Evolutionary conservation across 495 filamentous ascomycete genomes (phyloP), one percentile per base, ranked within the genome.

Genomic region (Penicillium cinerascens): DNA sequence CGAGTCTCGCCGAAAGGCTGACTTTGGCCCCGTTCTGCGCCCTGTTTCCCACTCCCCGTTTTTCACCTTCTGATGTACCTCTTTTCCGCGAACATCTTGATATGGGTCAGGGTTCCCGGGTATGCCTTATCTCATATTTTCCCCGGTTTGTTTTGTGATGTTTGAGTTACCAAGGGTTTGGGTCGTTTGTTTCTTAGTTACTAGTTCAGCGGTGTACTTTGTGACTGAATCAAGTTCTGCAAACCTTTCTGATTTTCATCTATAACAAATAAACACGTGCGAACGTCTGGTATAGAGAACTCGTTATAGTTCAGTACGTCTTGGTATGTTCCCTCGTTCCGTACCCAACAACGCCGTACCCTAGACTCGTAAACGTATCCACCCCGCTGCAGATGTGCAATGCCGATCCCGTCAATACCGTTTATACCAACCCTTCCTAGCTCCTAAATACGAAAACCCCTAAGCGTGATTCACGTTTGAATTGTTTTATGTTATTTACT

Each of bases 331-430:
- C 29, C 10, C 37, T 25, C 9, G 49, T 44, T 44, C 26, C 33
- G 49, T 51, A 51, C 18, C 11, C 25, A 42, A 41, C 7, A 26
- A 40, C 49, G 11, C 42, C 10, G 44, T 51, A 44, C 41, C 49
- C 49, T 41, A n/a, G 49, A 51, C 33, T 43, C 6, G 18, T 7
- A 16, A 4, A 39, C 2, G 41, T 26, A 49, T 40, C 49, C 49
- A 39, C 49, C 13, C 20, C 20, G 15, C 17, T 44, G 49, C 49
- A 51, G 47, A n/a, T n/a, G 17, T 38, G 22, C 15, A 44, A 15
- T 20, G 41, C 39, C 41, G 49, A 51, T 51, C 49, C 16, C 22
- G 33, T 38, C 10, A 13, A 33, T 33, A 33, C 29, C 29, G 29
- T 33, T 29, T 33, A 33, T 33, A 33, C 29, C 29, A 11, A 11